Evolutionary conservation across 2,329 filamentous ascomycete genomes (phyloP).

Genomic region (Penicillium crustosum): DNA sequence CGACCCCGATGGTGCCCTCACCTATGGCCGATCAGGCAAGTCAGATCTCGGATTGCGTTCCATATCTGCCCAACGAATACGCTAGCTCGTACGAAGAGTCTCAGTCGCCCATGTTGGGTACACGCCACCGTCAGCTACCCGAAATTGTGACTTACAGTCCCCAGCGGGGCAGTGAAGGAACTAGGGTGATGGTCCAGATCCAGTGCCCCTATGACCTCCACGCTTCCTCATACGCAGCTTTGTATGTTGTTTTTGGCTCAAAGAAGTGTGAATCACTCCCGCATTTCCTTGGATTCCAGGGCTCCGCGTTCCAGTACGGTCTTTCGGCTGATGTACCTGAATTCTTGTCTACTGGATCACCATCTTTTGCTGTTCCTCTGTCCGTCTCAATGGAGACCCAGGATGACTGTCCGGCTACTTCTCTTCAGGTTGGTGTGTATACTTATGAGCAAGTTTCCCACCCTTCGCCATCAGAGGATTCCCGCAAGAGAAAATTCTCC

Average conservation of each 20-base stretch:
- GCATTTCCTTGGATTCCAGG: conserved; percentile 58
- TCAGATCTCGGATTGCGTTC: conserved; percentile 43
- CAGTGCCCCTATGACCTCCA: conserved; percentile 73
- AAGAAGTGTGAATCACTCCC: conserved; percentile 69
- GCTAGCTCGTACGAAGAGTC: conserved; percentile 59
- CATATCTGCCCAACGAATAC: conserved; percentile 42
- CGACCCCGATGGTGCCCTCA: conserved; percentile 40
- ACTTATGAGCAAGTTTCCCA: conserved; percentile 56
- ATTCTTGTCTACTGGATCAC: conserved; percentile 57
- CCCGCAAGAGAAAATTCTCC: conserved; percentile 59
- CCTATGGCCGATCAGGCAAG: conserved; percentile 43
- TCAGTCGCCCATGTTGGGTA: conserved; percentile 66
- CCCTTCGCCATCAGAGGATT: conserved; percentile 42
- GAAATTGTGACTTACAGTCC: conserved; percentile 71
- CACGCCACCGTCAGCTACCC: conserved; percentile 59
- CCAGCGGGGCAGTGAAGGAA: conserved; percentile 65
- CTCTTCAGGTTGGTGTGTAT: conserved; percentile 61
- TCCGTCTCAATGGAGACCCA: conserved; percentile 61
- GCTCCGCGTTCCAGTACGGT: conserved; percentile 66
- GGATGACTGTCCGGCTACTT: conserved; percentile 51
- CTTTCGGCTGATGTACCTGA: conserved; percentile 71
- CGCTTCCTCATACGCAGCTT: conserved; percentile 53
- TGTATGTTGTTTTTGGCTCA: conserved; percentile 75
- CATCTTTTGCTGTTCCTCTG: conserved; percentile 58
- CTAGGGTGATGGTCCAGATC: conserved; percentile 71